phyloP scores from a whole-genome alignment of 208 protist species.

The Crithidia bombi region DNA sequence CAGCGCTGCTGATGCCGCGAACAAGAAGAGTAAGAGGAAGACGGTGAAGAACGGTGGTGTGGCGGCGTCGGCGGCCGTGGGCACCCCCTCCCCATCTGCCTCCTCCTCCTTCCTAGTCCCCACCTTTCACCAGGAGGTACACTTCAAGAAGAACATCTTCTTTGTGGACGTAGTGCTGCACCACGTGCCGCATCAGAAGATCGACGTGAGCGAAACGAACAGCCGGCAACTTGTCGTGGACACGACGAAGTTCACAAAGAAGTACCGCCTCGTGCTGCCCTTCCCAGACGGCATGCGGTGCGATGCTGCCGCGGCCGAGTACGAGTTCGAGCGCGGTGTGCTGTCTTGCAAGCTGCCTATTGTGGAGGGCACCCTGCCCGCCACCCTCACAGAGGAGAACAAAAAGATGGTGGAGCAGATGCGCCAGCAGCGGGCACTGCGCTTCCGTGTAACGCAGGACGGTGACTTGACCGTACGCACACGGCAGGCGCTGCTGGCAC shows the following conservation, averaged over 20 bases:
- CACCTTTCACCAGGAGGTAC: conserved; percentile 69
- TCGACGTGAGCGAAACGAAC: conserved; percentile 75
- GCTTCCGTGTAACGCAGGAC: conserved; percentile 73
- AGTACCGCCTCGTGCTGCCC: conserved; percentile 77
- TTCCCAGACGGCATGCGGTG: conserved; percentile 75
- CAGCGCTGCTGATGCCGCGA: not conserved
- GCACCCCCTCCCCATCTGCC: conserved; percentile 10
- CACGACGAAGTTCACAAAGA: conserved; percentile 77
- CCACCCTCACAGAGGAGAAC: conserved; percentile 47
- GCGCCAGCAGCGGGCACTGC: conserved; percentile 63
- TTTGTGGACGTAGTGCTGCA: conserved; percentile 81
- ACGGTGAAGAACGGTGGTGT: conserved; percentile 6
- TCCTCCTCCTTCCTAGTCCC: conserved; percentile 46
- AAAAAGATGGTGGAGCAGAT: conserved; percentile 61
- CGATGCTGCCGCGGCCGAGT: conserved; percentile 47
- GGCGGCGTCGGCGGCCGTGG: conserved; percentile 2
- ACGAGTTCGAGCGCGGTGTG: conserved; percentile 67
- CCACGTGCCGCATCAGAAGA: conserved; percentile 73
- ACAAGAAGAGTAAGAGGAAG: conserved; percentile 24
- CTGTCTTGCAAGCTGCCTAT: conserved; percentile 77
- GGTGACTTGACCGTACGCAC: conserved; percentile 82
- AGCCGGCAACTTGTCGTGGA: conserved; percentile 65
- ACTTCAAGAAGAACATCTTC: conserved; percentile 82
- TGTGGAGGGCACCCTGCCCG: conserved; percentile 57
- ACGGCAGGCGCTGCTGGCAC: conserved; percentile 64